Evolutionary conservation across 2,329 filamentous ascomycete species (phyloP).

Genomic region (Capronia americana): DNA sequence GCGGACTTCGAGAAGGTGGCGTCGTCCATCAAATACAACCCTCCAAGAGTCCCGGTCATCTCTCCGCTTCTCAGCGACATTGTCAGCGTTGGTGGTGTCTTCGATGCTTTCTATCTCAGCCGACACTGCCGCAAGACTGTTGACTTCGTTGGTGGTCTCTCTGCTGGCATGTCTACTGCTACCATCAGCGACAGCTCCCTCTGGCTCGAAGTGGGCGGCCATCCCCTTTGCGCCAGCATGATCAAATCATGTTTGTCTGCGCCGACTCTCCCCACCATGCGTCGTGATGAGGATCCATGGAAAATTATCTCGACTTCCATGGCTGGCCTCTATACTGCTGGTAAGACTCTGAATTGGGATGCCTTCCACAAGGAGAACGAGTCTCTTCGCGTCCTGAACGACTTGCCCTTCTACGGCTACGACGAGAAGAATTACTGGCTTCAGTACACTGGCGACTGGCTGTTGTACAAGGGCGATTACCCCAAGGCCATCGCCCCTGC

Average conservation of each 20-base stretch:
- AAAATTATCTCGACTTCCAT: conserved; percentile 49
- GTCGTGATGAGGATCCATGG: conserved; percentile 52
- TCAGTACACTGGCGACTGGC: conserved; percentile 74
- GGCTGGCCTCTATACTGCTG: conserved; percentile 47
- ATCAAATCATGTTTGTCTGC: conserved; percentile 48
- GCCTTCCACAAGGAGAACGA: conserved; percentile 57
- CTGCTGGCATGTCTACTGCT: conserved; percentile 45
- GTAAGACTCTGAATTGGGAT: conserved; percentile 51
- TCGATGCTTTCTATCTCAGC: conserved; percentile 51
- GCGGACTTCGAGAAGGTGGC: conserved; percentile 49
- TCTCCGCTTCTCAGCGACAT: conserved; percentile 54
- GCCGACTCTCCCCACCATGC: conserved; percentile 49
- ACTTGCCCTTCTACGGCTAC: conserved; percentile 72
- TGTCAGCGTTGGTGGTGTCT: conserved; percentile 46
- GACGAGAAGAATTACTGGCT: conserved; percentile 77
- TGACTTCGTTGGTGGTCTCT: conserved; percentile 53
- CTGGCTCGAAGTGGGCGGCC: conserved; percentile 56
- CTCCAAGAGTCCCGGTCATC: conserved; percentile 52
- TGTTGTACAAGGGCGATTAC: conserved; percentile 69
- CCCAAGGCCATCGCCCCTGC: conserved; percentile 47
- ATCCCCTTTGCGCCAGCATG: conserved; percentile 56
- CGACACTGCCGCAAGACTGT: conserved; percentile 54
- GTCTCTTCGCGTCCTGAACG: conserved; percentile 63
- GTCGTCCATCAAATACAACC: conserved; percentile 48
- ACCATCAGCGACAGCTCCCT: conserved; percentile 46